Conservation (phyloP, 2,329 filamentous ascomycete species). For the Fusarium udum region DNA sequence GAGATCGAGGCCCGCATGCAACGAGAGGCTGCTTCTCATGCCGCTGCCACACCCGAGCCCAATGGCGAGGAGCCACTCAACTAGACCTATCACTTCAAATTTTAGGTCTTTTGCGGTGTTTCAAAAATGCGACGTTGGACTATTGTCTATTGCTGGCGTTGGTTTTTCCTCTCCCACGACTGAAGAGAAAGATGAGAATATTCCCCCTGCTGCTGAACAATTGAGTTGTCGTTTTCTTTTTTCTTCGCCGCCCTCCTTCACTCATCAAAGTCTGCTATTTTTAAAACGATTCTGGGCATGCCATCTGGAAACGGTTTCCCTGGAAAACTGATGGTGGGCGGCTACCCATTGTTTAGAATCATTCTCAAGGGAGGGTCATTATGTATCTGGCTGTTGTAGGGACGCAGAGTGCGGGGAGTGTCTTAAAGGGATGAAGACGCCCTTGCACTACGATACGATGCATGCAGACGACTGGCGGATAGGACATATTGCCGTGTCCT, state of each 20-base stretch:
- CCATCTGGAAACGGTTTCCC: constrained; percentile 12
- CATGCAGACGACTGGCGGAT: constrained; percentile 34
- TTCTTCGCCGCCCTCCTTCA: constrained; percentile 47
- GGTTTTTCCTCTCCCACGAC: constrained; percentile 55
- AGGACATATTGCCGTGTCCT: constrained; percentile 14
- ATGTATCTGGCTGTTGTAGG: constrained; percentile 33
- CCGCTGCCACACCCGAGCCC: constrained; percentile 56
- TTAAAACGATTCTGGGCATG: constrained; percentile 47
- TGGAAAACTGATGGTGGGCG: constrained; percentile 25
- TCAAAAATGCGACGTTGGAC: constrained; percentile 55
- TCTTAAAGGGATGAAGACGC: constrained; percentile 32
- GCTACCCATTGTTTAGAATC: constrained; percentile 29
- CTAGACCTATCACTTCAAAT: constrained; percentile 49
- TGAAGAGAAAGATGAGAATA: constrained; percentile 56
- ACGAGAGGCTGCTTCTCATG: constrained; percentile 74
- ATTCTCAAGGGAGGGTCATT: constrained; percentile 29
- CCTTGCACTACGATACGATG: constrained; percentile 33
- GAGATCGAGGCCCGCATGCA: constrained; percentile 99
- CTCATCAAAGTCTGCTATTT: constrained; percentile 40
- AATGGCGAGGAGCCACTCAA: constrained; percentile 64
- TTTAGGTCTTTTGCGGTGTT: constrained; percentile 47
- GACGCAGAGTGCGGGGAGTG: constrained; percentile 35
- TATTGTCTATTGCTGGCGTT: constrained; percentile 60
- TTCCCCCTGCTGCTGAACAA: constrained; percentile 53
- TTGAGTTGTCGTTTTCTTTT: constrained; percentile 49